These are phyloP conservation scores for Cronartium quercuum DNA, from an alignment of 1,284 basidiomycete genomes.

Conservation along the genomic window DNA sequence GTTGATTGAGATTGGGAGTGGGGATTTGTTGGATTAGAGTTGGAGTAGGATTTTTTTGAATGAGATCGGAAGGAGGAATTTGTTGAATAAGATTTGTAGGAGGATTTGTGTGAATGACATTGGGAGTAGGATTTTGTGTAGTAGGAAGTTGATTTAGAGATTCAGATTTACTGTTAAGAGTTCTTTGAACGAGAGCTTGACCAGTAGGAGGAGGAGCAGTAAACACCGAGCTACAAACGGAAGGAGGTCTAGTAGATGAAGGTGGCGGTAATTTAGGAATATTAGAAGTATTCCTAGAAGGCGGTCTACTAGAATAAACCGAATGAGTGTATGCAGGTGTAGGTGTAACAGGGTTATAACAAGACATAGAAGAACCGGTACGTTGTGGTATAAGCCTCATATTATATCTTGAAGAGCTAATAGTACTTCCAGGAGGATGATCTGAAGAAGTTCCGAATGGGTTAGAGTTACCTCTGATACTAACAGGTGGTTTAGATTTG, in stretches of 20 bases:
- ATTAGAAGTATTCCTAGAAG: background rate
- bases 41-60: background rate
- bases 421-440: background rate
- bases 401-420: constrained; percentile 8
- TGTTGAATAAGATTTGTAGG: background rate
- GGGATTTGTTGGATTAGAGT: background rate
- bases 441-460: constrained; percentile 23
- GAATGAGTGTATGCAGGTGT: constrained; percentile 3
- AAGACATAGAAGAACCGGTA: constrained; percentile 29
- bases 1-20: background rate
- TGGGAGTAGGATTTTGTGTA: background rate
- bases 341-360: constrained; percentile 29
- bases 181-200: background rate
- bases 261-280: background rate
- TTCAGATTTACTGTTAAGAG: no score
- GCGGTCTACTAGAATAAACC: background rate
- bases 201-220: background rate
- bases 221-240: background rate
- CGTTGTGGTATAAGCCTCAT: constrained; percentile 19
- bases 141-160: background rate
- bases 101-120: background rate
- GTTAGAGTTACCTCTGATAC: constrained; percentile 27
- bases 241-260: background rate
- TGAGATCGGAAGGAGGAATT: background rate
- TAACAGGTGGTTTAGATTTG: constrained; percentile 3